phyloP scores from a whole-genome alignment of 306 rosid genomes.

The Canavalia gladiata region DNA sequence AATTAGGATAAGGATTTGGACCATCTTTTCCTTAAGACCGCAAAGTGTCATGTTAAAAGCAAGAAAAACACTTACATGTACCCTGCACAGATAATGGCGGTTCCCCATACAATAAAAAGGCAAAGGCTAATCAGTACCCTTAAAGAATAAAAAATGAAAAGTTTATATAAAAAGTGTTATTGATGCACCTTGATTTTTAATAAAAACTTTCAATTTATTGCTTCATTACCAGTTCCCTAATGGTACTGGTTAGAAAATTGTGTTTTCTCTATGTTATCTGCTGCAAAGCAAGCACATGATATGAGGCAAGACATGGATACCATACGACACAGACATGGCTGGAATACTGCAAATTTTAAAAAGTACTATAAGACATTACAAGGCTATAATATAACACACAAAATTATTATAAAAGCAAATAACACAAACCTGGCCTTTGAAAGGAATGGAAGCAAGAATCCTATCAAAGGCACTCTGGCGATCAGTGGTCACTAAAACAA shows the following conservation, averaged over 20 bases:
- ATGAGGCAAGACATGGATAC: neutral
- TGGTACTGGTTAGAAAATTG: neutral
- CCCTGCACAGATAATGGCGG: neutral
- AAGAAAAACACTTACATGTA: neutral
- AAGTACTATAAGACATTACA: neutral
- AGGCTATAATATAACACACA: neutral
- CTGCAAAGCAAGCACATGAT: neutral
- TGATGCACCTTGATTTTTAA: too few relatives aligned
- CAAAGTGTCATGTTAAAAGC: neutral
- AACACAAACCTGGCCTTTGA: conserved; percentile 80
- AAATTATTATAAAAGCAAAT: neutral
- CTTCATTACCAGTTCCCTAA: too few relatives aligned
- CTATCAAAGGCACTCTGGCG: conserved; percentile 97
- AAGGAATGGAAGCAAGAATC: conserved; percentile 97
- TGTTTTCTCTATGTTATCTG: neutral
- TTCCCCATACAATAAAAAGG: neutral
- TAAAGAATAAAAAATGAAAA: too few relatives aligned
- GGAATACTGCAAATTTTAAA: neutral
- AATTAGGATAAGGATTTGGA: conserved; percentile 26
- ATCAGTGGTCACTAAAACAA: conserved; percentile 89
- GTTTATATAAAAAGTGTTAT: too few relatives aligned
- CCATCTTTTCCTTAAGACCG: conserved; percentile 4
- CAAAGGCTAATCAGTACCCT: too few relatives aligned
- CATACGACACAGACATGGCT: neutral
- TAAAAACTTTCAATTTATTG: too few relatives aligned